A percentile compares a stretch with the other conserved stretches of the same genome.
Conservation (phyloP, 345 rosid genomes). For the Moricandia arvensis region DNA sequence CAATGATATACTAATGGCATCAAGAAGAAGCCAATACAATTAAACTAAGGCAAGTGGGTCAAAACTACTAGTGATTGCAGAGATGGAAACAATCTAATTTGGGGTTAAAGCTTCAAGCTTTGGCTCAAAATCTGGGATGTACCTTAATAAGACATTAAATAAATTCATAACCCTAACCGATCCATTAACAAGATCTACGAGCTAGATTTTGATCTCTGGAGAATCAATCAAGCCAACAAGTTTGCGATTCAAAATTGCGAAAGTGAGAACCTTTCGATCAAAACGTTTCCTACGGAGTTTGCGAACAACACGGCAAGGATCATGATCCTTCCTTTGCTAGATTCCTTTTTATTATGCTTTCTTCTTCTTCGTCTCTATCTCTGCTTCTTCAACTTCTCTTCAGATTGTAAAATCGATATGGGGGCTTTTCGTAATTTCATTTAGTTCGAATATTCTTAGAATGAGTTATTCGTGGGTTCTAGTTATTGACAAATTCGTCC, state of each 20-base stretch:
- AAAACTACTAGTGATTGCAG: too few relatives aligned
- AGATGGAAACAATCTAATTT: too few relatives aligned
- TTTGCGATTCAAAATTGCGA: slow-evolving; percentile 26
- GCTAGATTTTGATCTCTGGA: background rate
- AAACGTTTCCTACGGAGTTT: slow-evolving; percentile 66
- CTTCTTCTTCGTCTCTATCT: background rate
- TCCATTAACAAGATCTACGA: background rate
- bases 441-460: background rate
- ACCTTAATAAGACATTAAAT: too few relatives aligned
- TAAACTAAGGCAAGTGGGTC: too few relatives aligned
- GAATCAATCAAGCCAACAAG: too few relatives aligned
- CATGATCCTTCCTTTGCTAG: slow-evolving; percentile 37
- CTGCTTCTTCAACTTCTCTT: background rate
- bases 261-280: slow-evolving; percentile 66
- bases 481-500: background rate
- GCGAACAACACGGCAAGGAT: slow-evolving; percentile 69
- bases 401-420: background rate
- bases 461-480: background rate
- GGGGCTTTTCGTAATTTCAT: background rate
- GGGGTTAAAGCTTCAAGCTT: background rate
- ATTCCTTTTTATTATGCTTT: background rate
- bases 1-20: too few relatives aligned
- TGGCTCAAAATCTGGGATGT: background rate
- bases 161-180: background rate
- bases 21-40: too few relatives aligned